These are phyloP conservation scores for Tetracentron sinense DNA, from an alignment of 164 flowering plant species.

Conservation along the genomic window DNA sequence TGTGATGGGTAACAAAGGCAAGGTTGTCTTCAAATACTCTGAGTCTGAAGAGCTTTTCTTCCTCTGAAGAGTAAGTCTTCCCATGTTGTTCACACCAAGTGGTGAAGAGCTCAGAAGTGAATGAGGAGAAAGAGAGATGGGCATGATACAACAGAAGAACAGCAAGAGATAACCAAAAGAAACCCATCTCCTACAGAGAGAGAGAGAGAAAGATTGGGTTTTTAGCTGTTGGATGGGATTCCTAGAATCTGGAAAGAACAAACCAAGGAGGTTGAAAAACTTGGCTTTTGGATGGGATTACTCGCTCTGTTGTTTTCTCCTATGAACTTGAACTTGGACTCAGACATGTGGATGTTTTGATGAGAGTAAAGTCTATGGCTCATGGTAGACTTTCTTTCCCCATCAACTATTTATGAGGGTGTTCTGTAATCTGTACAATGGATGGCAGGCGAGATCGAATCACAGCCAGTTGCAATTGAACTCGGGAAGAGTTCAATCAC, in stretches of 20 bases:
- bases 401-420: no score
- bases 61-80: conserved; percentile 49
- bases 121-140: conserved; percentile 21
- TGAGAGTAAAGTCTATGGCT: no score
- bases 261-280: not conserved
- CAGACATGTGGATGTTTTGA: no score
- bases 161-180: conserved; percentile 10
- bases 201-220: not conserved
- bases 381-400: no score
- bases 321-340: no score
- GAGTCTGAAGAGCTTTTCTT: conserved; percentile 54
- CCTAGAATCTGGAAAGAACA: not conserved
- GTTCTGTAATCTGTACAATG: no score
- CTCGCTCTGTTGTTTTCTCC: not conserved
- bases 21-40: conserved; percentile 61
- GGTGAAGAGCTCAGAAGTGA: conserved; percentile 52
- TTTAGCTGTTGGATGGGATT: not conserved
- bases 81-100: conserved; percentile 64
- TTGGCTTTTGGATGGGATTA: not conserved
- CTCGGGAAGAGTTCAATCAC: no score
- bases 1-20: conserved; percentile 54
- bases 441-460: no score
- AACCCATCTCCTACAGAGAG: no score
- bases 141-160: conserved; percentile 9
- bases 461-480: no score